phyloP scores from a whole-genome alignment of 1,139 yeast species.

The Yueomyces sp. region DNA sequence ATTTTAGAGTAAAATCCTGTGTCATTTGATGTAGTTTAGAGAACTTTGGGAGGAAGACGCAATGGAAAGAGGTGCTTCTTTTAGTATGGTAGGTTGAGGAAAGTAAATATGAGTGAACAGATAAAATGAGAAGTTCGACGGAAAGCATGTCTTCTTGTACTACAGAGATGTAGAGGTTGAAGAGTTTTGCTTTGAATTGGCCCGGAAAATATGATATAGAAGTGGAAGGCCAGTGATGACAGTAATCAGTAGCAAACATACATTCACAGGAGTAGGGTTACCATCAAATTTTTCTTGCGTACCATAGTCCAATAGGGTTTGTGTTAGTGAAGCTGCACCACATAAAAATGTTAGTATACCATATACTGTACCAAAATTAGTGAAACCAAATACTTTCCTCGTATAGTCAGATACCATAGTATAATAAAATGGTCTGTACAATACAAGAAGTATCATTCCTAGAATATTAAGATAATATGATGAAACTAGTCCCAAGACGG shows the following conservation, averaged over 20 bases:
- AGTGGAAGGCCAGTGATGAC: conserved; percentile 3
- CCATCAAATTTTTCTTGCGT: conserved; percentile 56
- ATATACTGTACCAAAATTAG: conserved; percentile 84
- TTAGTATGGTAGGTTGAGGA: too few relatives aligned
- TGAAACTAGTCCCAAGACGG: conserved; percentile 51
- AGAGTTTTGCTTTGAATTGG: too few relatives aligned
- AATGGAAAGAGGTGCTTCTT: too few relatives aligned
- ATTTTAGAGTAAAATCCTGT: too few relatives aligned
- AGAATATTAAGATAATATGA: conserved; percentile 40
- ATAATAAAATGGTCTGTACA: conserved; percentile 83
- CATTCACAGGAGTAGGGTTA: conserved; percentile 73
- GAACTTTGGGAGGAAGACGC: too few relatives aligned
- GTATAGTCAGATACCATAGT: conserved; percentile 85
- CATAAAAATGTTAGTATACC: conserved; percentile 75
- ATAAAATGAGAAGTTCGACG: too few relatives aligned
- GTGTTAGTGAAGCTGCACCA: conserved; percentile 64
- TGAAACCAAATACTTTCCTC: conserved; percentile 88
- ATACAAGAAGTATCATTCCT: conserved; percentile 61
- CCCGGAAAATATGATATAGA: too few relatives aligned
- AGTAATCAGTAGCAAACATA: conserved; percentile 30
- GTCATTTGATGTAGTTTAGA: too few relatives aligned
- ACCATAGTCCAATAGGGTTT: conserved; percentile 51
- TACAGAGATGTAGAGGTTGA: too few relatives aligned
- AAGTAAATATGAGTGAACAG: too few relatives aligned
- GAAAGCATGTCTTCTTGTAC: too few relatives aligned